Conservation (phyloP, 2,329 filamentous ascomycete genomes). For the Colletotrichum euphorbiae region DNA sequence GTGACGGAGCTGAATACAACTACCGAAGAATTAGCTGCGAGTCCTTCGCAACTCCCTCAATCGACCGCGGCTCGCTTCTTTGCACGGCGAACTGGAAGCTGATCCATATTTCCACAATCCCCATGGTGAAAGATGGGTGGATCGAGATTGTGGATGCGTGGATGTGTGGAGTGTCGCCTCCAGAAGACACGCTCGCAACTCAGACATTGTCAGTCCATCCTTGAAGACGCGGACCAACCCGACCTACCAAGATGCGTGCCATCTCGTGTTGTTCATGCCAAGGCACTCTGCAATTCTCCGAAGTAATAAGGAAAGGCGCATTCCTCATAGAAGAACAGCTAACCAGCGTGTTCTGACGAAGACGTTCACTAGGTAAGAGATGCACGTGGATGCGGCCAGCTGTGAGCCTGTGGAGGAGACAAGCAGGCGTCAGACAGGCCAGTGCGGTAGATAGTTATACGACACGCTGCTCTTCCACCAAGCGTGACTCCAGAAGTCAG, state of each 20-base stretch:
- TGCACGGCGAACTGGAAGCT: neutral
- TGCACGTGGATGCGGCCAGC: neutral
- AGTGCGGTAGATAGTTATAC: slow-evolving; percentile 11
- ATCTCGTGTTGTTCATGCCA: neutral
- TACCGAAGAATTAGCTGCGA: slow-evolving; percentile 5
- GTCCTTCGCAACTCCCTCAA: slow-evolving; percentile 14
- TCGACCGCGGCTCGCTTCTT: slow-evolving; percentile 13
- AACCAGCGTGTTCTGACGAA: neutral
- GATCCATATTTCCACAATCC: slow-evolving; percentile 23
- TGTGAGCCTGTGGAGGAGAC: too few relatives aligned
- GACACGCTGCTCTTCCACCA: neutral
- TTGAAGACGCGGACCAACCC: slow-evolving; percentile 29
- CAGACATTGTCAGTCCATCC: slow-evolving; percentile 21
- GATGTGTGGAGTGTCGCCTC: slow-evolving; percentile 28
- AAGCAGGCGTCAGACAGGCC: neutral
- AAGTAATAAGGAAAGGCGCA: too few relatives aligned
- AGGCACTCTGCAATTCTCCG: neutral
- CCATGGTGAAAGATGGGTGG: slow-evolving; percentile 14
- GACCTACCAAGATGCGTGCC: neutral
- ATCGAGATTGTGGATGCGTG: slow-evolving; percentile 32
- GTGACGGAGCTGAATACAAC: neutral
- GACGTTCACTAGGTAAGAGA: neutral
- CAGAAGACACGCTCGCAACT: slow-evolving; percentile 11
- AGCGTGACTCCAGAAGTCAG: neutral
- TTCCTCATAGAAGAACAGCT: too few relatives aligned